Conservation (phyloP, 768 basidiomycete genomes). For the Russula dissimulans region DNA sequence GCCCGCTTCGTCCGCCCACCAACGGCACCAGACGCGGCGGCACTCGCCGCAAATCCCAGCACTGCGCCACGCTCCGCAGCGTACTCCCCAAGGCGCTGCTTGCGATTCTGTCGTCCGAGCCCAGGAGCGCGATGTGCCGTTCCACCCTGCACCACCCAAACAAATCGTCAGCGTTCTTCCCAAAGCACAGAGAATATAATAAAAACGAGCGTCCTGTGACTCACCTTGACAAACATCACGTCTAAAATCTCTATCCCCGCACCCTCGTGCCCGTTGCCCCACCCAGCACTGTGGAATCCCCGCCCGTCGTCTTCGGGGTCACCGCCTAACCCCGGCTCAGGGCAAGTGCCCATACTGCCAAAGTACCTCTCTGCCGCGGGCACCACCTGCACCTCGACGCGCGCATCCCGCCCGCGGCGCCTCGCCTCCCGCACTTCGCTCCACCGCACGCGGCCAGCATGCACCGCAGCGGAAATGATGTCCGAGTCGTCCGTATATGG, state of each 20-base stretch:
- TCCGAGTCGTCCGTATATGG: slow-evolving; percentile 72
- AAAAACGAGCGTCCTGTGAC: background rate
- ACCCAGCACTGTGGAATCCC: slow-evolving; percentile 53
- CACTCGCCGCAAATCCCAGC: slow-evolving; percentile 22
- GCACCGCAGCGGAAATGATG: slow-evolving; percentile 57
- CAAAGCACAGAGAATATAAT: no score
- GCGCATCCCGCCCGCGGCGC: slow-evolving; percentile 31
- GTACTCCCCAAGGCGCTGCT: slow-evolving; percentile 62
- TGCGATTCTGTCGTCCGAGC: slow-evolving; percentile 47
- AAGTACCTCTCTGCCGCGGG: slow-evolving; percentile 37
- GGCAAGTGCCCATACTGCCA: slow-evolving; percentile 32
- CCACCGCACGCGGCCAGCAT: slow-evolving; percentile 47
- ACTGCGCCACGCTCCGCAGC: slow-evolving; percentile 48
- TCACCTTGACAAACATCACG: slow-evolving; percentile 55
- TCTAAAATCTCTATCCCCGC: slow-evolving; percentile 63
- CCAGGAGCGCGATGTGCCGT: slow-evolving; percentile 43
- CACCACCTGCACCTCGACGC: slow-evolving; percentile 34
- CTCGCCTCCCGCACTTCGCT: slow-evolving; percentile 32
- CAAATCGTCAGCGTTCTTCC: background rate
- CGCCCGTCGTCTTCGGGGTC: slow-evolving; percentile 49
- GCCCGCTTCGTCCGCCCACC: slow-evolving; percentile 13
- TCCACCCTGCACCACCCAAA: slow-evolving; percentile 32
- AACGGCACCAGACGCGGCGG: slow-evolving; percentile 4
- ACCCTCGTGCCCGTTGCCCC: slow-evolving; percentile 76
- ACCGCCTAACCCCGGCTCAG: slow-evolving; percentile 5